Percentiles rank a stretch among this genome's conserved stretches.
These are phyloP conservation scores for Termitomyces bulborhizus DNA, from an alignment of 768 basidiomycete species.

Conservation along the genomic window DNA sequence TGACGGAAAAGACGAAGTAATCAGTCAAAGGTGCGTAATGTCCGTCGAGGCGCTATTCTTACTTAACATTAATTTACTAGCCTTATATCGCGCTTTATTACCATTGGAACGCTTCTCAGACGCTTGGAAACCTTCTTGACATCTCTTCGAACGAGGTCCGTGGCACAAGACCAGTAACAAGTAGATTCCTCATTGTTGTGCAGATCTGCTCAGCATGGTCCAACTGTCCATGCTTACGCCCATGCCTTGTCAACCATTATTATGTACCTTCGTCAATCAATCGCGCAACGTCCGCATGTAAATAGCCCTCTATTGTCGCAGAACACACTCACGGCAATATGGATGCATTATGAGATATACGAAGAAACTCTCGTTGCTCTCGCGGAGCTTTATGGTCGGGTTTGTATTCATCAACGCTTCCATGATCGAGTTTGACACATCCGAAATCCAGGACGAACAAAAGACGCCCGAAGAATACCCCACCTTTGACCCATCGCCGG, in stretches of 20 bases:
- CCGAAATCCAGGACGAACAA: slow-evolving; percentile 23
- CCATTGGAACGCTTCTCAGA: slow-evolving; percentile 61
- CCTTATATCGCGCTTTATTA: slow-evolving; percentile 54
- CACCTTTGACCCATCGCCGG: slow-evolving; percentile 35
- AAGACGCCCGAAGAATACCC: slow-evolving; percentile 33
- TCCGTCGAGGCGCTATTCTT: neutral
- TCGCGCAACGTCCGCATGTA: slow-evolving; percentile 35
- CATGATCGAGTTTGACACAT: neutral
- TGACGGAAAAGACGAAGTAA: slow-evolving; percentile 49
- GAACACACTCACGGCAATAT: slow-evolving; percentile 33
- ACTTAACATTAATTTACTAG: slow-evolving; percentile 25
- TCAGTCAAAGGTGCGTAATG: slow-evolving; percentile 47
- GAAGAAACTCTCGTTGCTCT: slow-evolving; percentile 48
- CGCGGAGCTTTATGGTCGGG: slow-evolving; percentile 52
- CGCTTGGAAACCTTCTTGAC: slow-evolving; percentile 54
- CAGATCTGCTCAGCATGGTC: slow-evolving; percentile 41
- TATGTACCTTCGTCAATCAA: slow-evolving; percentile 38
- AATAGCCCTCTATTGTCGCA: slow-evolving; percentile 13
- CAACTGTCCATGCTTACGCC: slow-evolving; percentile 60
- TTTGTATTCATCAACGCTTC: slow-evolving; percentile 24
- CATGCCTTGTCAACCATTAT: slow-evolving; percentile 58
- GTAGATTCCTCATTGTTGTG: slow-evolving; percentile 1
- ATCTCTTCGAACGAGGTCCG: slow-evolving; percentile 44
- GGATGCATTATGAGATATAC: slow-evolving; percentile 43
- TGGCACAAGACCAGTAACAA: neutral